A percentile compares a stretch with the other conserved stretches of the same genome.
These are phyloP conservation scores for Ceratocystis ficicola DNA, from an alignment of 2,329 filamentous ascomycete genomes.

Conservation along the genomic window DNA sequence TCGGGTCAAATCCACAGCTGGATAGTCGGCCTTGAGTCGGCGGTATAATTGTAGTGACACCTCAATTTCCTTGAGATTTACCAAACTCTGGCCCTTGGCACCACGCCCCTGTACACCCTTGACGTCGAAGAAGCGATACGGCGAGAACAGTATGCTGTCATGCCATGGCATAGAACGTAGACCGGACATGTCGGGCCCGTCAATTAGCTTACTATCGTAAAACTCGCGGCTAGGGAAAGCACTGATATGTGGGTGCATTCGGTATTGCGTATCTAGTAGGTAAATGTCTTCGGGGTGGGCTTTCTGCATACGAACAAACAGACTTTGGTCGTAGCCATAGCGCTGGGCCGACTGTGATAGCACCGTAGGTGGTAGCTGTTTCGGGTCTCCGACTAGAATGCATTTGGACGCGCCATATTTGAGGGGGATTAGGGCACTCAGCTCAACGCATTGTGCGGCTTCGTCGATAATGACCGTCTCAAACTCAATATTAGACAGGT, in stretches of 20 bases:
- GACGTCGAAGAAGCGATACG: constrained; percentile 96
- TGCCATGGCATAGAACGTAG: constrained; percentile 80
- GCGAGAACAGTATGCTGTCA: constrained; percentile 63
- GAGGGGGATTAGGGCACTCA: constrained; percentile 88
- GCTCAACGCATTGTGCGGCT: constrained; percentile 93
- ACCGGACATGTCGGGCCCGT: constrained; percentile 70
- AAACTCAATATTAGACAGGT: constrained; percentile 84
- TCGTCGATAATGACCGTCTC: constrained; percentile 98
- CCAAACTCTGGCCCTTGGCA: constrained; percentile 73
- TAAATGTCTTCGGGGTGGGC: constrained; percentile 83
- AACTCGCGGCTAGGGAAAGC: constrained; percentile 80
- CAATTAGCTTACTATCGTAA: constrained; percentile 76
- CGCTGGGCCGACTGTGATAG: constrained; percentile 83
- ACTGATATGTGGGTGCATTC: constrained; percentile 98
- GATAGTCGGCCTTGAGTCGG: constrained; percentile 62
- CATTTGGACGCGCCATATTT: constrained; percentile 97
- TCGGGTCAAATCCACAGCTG: constrained; percentile 54
- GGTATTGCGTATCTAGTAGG: constrained; percentile 93
- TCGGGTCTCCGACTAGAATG: constrained; percentile 92
- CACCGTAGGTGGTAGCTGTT: constrained; percentile 91
- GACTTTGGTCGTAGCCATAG: constrained; percentile 92
- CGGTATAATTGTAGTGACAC: constrained; percentile 78
- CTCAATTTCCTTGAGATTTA: constrained; percentile 78
- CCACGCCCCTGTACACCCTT: constrained; percentile 73
- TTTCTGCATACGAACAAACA: constrained; percentile 96